phyloP scores from a whole-genome alignment of 139 green algal genomes.

The Micractinium conductrix region DNA sequence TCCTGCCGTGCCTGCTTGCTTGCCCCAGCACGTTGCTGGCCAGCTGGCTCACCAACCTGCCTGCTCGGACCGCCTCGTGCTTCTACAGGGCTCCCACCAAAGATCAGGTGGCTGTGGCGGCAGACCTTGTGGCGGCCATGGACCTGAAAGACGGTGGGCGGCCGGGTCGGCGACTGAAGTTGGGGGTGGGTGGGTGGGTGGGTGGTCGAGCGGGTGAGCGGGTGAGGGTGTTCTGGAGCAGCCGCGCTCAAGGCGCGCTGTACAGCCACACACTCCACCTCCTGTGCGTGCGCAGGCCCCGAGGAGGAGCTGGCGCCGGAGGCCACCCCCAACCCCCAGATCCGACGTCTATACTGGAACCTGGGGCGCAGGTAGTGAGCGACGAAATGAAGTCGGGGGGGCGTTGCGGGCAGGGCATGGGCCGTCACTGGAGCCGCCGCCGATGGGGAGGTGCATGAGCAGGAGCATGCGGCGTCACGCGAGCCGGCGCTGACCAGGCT shows the following conservation, averaged over 20 bases:
- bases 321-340: constrained; percentile 12
- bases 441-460: neutral
- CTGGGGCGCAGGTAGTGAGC: neutral
- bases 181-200: too few species aligned
- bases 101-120: constrained; percentile 20
- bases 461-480: neutral
- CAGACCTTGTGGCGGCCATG: constrained; percentile 12
- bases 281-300: neutral
- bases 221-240: too few species aligned
- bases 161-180: too few species aligned
- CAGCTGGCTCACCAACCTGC: too few species aligned
- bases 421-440: too few species aligned
- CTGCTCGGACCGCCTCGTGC: too few species aligned
- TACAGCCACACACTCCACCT: too few species aligned
- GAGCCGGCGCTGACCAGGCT: neutral
- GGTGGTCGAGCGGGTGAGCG: too few species aligned
- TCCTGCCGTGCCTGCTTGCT: too few species aligned
- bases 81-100: constrained; percentile 2
- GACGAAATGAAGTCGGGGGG: neutral
- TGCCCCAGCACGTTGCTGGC: too few species aligned
- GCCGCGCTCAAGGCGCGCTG: too few species aligned
- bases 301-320: constrained; percentile 27
- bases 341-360: constrained; percentile 21
- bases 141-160: neutral
- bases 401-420: too few species aligned